phyloP scores from a whole-genome alignment of 305 asterid species.

The Solanum chacoense region DNA sequence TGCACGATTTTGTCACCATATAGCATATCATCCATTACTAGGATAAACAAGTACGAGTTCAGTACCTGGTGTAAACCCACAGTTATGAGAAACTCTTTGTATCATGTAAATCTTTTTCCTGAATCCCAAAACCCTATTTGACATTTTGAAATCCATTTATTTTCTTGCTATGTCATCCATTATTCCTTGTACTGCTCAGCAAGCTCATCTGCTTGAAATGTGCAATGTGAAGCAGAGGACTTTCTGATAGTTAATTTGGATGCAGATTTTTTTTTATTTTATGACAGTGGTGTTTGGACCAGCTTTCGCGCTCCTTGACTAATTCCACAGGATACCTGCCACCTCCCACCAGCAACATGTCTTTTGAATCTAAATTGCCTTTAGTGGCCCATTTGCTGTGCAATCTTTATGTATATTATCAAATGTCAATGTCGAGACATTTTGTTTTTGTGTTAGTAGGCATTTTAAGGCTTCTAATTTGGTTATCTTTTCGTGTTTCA shows the following conservation, averaged over 20 bases:
- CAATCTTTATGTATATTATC: neutral
- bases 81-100: neutral
- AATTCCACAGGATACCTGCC: neutral
- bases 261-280: neutral
- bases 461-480: conserved; percentile 3
- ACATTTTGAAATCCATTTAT: neutral
- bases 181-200: neutral
- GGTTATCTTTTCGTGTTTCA: conserved; percentile 22
- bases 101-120: neutral
- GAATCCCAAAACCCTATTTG: neutral
- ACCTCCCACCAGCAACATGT: neutral
- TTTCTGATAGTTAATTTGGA: neutral
- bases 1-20: neutral
- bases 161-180: neutral
- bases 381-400: neutral
- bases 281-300: neutral
- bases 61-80: neutral
- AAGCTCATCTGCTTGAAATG: neutral
- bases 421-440: neutral
- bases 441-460: neutral
- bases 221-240: neutral
- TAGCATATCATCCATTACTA: neutral
- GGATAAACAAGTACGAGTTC: neutral
- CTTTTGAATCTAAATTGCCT: neutral
- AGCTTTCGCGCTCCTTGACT: neutral